These are phyloP conservation scores for Naganishia liquefaciens DNA, from an alignment of 1,284 basidiomycete genomes.

Conservation along the genomic window DNA sequence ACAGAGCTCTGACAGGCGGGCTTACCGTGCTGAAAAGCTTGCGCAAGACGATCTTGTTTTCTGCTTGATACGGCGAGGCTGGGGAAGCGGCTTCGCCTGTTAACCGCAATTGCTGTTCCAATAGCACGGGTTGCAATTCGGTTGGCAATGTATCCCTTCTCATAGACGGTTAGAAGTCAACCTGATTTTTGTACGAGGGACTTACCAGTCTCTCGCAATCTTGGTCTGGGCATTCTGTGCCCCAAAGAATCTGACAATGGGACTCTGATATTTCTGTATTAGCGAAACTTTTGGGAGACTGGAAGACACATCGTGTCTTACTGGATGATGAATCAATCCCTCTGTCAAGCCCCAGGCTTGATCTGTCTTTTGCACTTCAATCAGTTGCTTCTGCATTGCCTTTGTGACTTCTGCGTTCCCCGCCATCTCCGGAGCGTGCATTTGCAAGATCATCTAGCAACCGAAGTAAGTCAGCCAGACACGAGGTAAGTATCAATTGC, in stretches of 20 bases:
- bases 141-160: constrained; percentile 50
- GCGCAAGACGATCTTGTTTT: constrained; percentile 65
- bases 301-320: constrained; percentile 33
- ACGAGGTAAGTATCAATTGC: background rate
- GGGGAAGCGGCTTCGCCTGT: constrained; percentile 46
- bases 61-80: constrained; percentile 40
- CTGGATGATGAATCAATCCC: constrained; percentile 48
- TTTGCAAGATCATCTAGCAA: constrained; percentile 31
- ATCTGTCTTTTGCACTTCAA: constrained; percentile 46
- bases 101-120: constrained; percentile 46
- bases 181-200: constrained; percentile 26
- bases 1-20: constrained; percentile 32
- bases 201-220: constrained; percentile 83
- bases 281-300: background rate
- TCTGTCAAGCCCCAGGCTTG: constrained; percentile 54
- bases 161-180: background rate
- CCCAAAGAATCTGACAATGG: constrained; percentile 85
- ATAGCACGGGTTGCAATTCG: constrained; percentile 46
- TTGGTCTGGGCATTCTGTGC: constrained; percentile 88
- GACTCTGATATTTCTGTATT: constrained; percentile 55
- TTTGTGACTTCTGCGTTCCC: constrained; percentile 45
- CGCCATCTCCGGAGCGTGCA: constrained; percentile 30
- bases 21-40: constrained; percentile 83
- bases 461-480: too few species aligned
- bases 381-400: constrained; percentile 49